Conservation (phyloP, 164 flowering plant species). For the Cinnamomum chago region DNA sequence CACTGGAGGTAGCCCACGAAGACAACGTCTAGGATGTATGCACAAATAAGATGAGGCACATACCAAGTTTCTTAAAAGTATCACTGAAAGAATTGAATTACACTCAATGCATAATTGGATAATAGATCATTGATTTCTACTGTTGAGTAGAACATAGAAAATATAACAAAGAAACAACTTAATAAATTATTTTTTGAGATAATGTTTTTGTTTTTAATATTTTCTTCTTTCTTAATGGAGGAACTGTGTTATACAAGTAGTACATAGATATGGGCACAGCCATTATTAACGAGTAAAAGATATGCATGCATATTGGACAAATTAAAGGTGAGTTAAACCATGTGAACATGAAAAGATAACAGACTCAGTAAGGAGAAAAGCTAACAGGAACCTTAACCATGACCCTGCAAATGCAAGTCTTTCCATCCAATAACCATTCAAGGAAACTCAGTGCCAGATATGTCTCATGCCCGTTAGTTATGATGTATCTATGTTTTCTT, state of each 20-base stretch:
- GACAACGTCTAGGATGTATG: conserved; percentile 59
- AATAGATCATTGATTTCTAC: no score
- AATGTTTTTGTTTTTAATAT: no score
- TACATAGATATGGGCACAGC: no score
- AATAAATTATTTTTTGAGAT: no score
- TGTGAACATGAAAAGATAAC: background rate
- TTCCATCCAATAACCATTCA: background rate
- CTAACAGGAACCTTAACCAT: background rate
- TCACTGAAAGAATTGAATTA: background rate
- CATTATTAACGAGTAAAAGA: no score
- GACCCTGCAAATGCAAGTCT: background rate
- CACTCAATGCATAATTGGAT: background rate
- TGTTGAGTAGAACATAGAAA: background rate
- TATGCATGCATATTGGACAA: no score
- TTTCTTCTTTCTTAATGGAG: no score
- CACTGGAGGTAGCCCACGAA: conserved; percentile 85
- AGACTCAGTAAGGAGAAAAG: background rate
- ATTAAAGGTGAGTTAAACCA: background rate
- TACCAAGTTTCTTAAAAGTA: background rate
- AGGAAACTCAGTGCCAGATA: background rate
- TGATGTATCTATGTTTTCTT: background rate
- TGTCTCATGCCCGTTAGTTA: background rate
- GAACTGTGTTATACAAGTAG: no score
- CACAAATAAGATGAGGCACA: background rate
- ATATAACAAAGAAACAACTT: background rate